Percentiles rank a stretch among this genome's conserved stretches.
Evolutionary conservation across 768 basidiomycete genomes (phyloP).

Genomic region (Lactifluus pinguis): DNA sequence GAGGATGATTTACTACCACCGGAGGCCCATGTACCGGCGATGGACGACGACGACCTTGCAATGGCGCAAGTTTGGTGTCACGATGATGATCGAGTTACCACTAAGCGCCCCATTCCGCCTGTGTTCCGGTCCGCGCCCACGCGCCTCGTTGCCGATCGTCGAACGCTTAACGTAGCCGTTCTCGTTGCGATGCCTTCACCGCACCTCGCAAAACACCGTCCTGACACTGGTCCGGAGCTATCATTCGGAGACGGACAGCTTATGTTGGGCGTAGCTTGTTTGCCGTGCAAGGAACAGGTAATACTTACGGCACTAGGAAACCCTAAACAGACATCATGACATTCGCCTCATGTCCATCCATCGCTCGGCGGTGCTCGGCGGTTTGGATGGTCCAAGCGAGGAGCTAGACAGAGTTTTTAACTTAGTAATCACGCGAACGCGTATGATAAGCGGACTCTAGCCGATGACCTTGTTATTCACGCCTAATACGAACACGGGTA

Average conservation of each 20-base stretch:
- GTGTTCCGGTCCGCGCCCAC: neutral
- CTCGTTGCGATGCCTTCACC: slow-evolving; percentile 16
- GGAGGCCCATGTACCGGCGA: neutral
- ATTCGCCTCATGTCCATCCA: neutral
- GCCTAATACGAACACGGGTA: neutral
- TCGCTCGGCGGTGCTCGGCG: too few relatives aligned
- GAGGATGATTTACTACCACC: neutral
- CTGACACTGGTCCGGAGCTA: neutral
- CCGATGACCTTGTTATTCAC: neutral
- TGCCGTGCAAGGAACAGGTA: neutral
- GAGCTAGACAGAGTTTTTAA: neutral
- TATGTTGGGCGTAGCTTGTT: neutral
- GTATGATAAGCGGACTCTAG: neutral
- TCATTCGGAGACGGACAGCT: neutral
- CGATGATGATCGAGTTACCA: neutral
- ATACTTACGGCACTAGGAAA: neutral
- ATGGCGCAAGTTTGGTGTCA: slow-evolving; percentile 4
- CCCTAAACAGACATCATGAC: neutral
- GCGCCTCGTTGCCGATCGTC: neutral
- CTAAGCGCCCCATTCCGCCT: neutral
- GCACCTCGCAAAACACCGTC: neutral
- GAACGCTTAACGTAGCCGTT: slow-evolving; percentile 9
- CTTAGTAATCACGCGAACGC: too few relatives aligned
- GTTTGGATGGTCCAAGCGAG: neutral
- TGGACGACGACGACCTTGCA: neutral